phyloP scores from a whole-genome alignment of 148 eudicot genomes.

The Vaccinium myrtillus region DNA sequence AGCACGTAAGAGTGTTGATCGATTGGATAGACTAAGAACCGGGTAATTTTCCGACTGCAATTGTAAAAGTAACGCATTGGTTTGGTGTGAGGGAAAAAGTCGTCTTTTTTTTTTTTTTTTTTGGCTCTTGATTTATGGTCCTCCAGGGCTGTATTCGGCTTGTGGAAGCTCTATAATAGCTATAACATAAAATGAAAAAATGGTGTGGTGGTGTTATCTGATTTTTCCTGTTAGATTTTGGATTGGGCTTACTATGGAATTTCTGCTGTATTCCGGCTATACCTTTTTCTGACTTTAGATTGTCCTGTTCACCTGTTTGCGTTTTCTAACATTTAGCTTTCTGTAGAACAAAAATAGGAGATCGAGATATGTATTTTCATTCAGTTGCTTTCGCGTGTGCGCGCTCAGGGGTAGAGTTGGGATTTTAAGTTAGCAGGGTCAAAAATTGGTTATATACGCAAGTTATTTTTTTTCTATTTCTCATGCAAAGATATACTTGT shows the following conservation, averaged over 20 bases:
- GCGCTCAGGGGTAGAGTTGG: neutral
- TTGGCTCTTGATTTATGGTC: slow-evolving; percentile 18
- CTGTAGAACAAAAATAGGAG: neutral
- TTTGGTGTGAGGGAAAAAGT: slow-evolving; percentile 26
- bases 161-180: slow-evolving; percentile 21
- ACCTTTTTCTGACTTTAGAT: neutral
- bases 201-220: slow-evolving; percentile 21
- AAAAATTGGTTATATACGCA: too few species aligned
- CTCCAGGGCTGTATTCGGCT: slow-evolving; percentile 17
- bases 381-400: neutral
- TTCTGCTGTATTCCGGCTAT: neutral
- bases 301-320: too few species aligned
- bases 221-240: neutral
- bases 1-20: slow-evolving; percentile 64
- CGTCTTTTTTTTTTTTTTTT: slow-evolving; percentile 2
- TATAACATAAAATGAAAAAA: slow-evolving; percentile 25
- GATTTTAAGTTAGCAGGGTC: too few species aligned
- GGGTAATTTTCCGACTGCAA: slow-evolving; percentile 24
- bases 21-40: slow-evolving; percentile 51
- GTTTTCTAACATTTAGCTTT: too few species aligned
- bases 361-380: neutral
- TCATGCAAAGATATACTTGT: too few species aligned
- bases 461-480: too few species aligned
- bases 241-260: neutral
- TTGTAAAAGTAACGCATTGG: slow-evolving; percentile 25